phyloP scores from a whole-genome alignment of 169 alveolate species.

The Eimeria falciformis region DNA sequence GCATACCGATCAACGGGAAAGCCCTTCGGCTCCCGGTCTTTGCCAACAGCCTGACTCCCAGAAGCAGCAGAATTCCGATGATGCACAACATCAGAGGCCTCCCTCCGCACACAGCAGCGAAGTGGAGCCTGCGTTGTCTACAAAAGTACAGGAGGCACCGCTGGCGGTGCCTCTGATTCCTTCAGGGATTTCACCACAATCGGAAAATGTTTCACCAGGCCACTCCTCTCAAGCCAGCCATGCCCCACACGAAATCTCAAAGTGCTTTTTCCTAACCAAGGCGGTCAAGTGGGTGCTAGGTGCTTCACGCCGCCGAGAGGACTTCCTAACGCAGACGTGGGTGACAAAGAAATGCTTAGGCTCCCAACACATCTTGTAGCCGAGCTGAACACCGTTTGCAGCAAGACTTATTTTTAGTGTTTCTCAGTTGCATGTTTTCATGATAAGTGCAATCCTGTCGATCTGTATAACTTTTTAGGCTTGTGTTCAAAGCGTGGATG shows the following conservation, averaged over 20 bases:
- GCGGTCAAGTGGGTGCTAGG: conserved; percentile 31
- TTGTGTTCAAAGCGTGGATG: conserved; percentile 31
- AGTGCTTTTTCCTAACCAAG: not conserved
- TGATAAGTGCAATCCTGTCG: no score
- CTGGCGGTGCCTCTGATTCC: not conserved
- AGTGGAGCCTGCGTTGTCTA: conserved; percentile 7
- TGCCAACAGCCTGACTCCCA: not conserved
- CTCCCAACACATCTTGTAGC: no score
- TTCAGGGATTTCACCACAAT: not conserved
- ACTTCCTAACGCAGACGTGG: conserved; percentile 11
- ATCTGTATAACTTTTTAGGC: not conserved
- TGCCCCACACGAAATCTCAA: not conserved
- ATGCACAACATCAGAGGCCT: not conserved
- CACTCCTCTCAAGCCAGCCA: not conserved
- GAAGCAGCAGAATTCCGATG: not conserved
- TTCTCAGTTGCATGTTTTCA: no score
- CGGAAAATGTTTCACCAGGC: not conserved
- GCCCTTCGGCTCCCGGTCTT: not conserved
- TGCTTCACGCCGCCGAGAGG: not conserved
- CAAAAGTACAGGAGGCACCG: not conserved
- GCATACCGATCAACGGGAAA: not conserved
- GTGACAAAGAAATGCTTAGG: no score
- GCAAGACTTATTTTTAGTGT: no score
- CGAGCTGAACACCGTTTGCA: no score
- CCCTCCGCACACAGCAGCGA: not conserved